Evolutionary conservation across 2,329 filamentous ascomycete genomes (phyloP).

Genomic region (Diaporthe vexans): DNA sequence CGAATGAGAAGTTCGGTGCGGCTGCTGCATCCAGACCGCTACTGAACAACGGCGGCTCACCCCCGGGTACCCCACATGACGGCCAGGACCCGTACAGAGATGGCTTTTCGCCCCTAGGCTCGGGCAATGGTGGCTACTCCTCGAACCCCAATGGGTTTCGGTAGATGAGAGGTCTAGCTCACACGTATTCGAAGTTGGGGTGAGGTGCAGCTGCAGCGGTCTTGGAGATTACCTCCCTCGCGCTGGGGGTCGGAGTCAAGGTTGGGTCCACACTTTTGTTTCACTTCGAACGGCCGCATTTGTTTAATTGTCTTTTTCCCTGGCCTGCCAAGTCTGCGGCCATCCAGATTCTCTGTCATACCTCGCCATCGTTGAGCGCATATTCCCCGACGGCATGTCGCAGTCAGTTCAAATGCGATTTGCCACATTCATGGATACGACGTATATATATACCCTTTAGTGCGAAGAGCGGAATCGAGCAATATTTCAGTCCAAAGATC

Average conservation of each 20-base stretch:
- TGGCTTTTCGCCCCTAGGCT: slow-evolving; percentile 39
- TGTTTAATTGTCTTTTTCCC: background rate
- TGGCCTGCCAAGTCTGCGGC: background rate
- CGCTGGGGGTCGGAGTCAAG: slow-evolving; percentile 24
- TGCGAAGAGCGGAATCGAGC: slow-evolving; percentile 16
- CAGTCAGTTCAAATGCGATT: slow-evolving; percentile 17
- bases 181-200: background rate
- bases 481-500: background rate
- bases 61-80: slow-evolving; percentile 37
- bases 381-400: slow-evolving; percentile 20
- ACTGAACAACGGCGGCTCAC: slow-evolving; percentile 33
- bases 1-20: slow-evolving; percentile 36
- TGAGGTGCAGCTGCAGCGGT: background rate
- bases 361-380: slow-evolving; percentile 11
- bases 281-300: slow-evolving; percentile 16
- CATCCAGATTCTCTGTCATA: background rate
- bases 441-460: slow-evolving; percentile 36
- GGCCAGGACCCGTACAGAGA: slow-evolving; percentile 38
- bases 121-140: slow-evolving; percentile 21
- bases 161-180: background rate
- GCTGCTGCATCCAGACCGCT: slow-evolving; percentile 32
- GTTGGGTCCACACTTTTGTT: slow-evolving; percentile 15
- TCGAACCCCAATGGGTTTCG: slow-evolving; percentile 22
- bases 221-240: background rate
- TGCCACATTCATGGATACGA: slow-evolving; percentile 28